These are phyloP conservation scores for Corymbia citriodora DNA, from an alignment of 441 rosid genomes.

Conservation along the genomic window DNA sequence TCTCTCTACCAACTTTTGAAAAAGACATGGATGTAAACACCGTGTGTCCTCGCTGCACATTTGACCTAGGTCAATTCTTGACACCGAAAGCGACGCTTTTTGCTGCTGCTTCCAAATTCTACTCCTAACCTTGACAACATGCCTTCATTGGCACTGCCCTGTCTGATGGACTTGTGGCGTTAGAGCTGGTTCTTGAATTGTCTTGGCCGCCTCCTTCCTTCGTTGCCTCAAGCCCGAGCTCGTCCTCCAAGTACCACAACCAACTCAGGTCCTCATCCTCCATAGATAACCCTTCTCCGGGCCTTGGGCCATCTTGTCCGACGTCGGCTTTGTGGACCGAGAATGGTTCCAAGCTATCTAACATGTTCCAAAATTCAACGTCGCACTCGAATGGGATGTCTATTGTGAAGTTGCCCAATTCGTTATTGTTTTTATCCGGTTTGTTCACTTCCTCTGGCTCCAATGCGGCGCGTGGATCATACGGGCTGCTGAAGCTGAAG, in stretches of 20 bases:
- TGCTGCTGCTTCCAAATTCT: neutral
- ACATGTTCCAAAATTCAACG: constrained; percentile 66
- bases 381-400: constrained; percentile 60
- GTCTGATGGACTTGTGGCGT: neutral
- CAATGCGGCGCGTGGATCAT: constrained; percentile 1
- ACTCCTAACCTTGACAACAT: neutral
- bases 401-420: neutral
- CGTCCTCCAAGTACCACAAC: constrained; percentile 60
- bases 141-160: neutral
- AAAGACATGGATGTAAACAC: neutral
- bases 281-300: neutral
- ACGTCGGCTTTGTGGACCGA: neutral
- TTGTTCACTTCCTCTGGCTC: constrained; percentile 56
- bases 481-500: constrained; percentile 14
- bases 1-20: neutral
- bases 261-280: constrained; percentile 41
- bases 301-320: neutral
- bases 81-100: neutral
- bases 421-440: constrained; percentile 19
- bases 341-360: constrained; percentile 38
- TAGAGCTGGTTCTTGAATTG: neutral
- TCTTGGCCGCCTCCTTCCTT: neutral
- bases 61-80: neutral
- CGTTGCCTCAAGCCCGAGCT: constrained; percentile 48
- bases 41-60: neutral